Evolutionary conservation across 257 asterid species (phyloP).

Genomic region (Henckelia pumila): DNA sequence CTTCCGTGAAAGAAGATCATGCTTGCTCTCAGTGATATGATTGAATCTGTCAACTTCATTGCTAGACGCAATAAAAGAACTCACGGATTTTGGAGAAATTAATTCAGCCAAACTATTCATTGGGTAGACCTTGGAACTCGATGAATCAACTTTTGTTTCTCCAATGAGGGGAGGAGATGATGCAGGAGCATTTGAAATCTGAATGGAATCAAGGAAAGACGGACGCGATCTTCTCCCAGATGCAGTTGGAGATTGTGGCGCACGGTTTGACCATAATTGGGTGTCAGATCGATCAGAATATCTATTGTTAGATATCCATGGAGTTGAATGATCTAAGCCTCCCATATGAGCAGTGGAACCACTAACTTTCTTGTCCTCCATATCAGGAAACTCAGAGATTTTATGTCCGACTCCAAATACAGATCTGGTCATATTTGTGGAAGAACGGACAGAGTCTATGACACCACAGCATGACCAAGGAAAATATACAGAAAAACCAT

Average conservation of each 20-base stretch:
- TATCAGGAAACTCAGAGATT: slow-evolving; percentile 40
- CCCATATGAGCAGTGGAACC: slow-evolving; percentile 35
- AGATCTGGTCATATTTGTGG: slow-evolving; percentile 33
- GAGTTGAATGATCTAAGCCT: slow-evolving; percentile 41
- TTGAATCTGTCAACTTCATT: slow-evolving; percentile 48
- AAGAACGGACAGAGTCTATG: slow-evolving; percentile 42
- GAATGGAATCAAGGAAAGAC: slow-evolving; percentile 87
- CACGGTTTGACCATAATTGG: slow-evolving; percentile 40
- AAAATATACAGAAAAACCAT: no score
- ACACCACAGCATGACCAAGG: no score
- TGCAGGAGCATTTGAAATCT: slow-evolving; percentile 58
- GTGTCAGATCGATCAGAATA: slow-evolving; percentile 44
- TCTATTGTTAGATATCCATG: slow-evolving; percentile 45
- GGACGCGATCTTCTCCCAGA: slow-evolving; percentile 81
- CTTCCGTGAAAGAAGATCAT: slow-evolving; percentile 50
- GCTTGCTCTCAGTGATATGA: slow-evolving; percentile 42
- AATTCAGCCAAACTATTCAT: slow-evolving; percentile 57
- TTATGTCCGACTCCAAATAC: slow-evolving; percentile 40
- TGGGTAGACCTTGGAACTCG: slow-evolving; percentile 52
- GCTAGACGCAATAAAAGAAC: slow-evolving; percentile 39
- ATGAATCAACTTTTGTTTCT: slow-evolving; percentile 44
- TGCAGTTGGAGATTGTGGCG: slow-evolving; percentile 48
- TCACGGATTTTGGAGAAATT: slow-evolving; percentile 33
- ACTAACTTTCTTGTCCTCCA: slow-evolving; percentile 40
- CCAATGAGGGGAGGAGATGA: slow-evolving; percentile 41